Evolutionary conservation across 306 rosid genomes (phyloP), one percentile per base, ranked within the genome.

Genomic region (Comarum palustre): DNA sequence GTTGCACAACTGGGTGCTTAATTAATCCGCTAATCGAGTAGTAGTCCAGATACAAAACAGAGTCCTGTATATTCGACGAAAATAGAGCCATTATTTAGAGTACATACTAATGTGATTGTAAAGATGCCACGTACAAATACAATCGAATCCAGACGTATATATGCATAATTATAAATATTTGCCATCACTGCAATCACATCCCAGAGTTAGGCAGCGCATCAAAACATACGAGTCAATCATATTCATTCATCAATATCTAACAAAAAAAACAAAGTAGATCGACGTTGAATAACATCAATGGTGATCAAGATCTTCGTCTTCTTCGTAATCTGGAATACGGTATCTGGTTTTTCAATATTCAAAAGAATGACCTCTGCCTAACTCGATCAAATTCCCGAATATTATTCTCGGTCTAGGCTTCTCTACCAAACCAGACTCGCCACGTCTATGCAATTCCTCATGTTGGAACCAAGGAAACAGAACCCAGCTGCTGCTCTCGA

Each of bases 381-480:
- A 72, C 71, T 82, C 77, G 13, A 76, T 64, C 79, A 2, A 13
- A 19, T 31, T 29, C n/a, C 54, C 24, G 1, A 15, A n/a, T 50
- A 14, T 2, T 2, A 4, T 68, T 54, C 45, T 0, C 48, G 1
- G 5, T 68, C 46, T 13, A 5, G 70, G 58, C 72, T 86, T 78
- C 29, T 69, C 4, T 52, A 71, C 80, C 85, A 81, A 75, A 46
- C 31, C 2, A 6, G 10, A 3, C 10, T 12, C 38, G 78, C 78
- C 94, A 82, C 80, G 75, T 83, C 69, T 42, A 14, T 27, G 64
- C 36, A n/a, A n/a, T n/a, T 75, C 66, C 36, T 46, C 52, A n/a
- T 24, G 92, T 69, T 76, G 87, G 90, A 73, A 75, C 87, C 73
- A 73, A 66, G 79, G 89, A 76, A 88, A 81, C 97, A 87, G 73